Evolutionary conservation across 805 yeast species (phyloP).

Genomic region (Metschnikowia proteae): DNA sequence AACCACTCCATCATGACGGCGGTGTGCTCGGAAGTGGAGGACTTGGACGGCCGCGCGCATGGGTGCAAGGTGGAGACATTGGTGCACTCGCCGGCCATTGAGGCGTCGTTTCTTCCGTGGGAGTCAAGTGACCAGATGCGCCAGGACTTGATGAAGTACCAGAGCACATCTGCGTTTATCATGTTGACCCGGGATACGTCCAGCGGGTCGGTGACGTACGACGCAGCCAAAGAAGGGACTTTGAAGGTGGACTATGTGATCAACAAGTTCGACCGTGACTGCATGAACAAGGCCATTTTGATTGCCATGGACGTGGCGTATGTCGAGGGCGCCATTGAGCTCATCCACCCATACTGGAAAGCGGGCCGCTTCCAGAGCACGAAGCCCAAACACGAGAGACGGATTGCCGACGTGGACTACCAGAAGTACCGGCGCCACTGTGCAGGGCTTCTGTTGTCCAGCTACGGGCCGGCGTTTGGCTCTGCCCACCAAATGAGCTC

Average conservation of each 20-base stretch:
- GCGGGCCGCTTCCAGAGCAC: slow-evolving; percentile 36
- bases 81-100: slow-evolving; percentile 42
- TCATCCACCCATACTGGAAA: slow-evolving; percentile 31
- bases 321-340: slow-evolving; percentile 46
- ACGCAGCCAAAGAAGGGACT: slow-evolving; percentile 30
- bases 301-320: slow-evolving; percentile 44
- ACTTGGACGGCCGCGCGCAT: slow-evolving; percentile 49
- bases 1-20: slow-evolving; percentile 48
- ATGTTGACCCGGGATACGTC: slow-evolving; percentile 46
- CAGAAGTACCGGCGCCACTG: slow-evolving; percentile 32
- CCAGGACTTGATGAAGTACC: slow-evolving; percentile 32
- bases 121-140: slow-evolving; percentile 30
- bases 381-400: slow-evolving; percentile 36
- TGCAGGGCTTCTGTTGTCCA: slow-evolving; percentile 24
- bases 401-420: slow-evolving; percentile 42
- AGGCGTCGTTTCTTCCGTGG: slow-evolving; percentile 43
- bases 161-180: slow-evolving; percentile 36
- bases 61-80: slow-evolving; percentile 52
- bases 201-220: slow-evolving; percentile 36
- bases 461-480: slow-evolving; percentile 36
- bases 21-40: slow-evolving; percentile 43
- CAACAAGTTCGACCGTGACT: slow-evolving; percentile 39
- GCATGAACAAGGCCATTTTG: slow-evolving; percentile 36
- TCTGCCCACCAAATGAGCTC: slow-evolving; percentile 54
- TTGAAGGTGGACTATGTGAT: slow-evolving; percentile 38